Percentiles rank a stretch among this genome's conserved stretches.
These are phyloP conservation scores for Dichotomocladium elegans DNA, from an alignment of 371 early-diverging fungal genomes.

Conservation along the genomic window DNA sequence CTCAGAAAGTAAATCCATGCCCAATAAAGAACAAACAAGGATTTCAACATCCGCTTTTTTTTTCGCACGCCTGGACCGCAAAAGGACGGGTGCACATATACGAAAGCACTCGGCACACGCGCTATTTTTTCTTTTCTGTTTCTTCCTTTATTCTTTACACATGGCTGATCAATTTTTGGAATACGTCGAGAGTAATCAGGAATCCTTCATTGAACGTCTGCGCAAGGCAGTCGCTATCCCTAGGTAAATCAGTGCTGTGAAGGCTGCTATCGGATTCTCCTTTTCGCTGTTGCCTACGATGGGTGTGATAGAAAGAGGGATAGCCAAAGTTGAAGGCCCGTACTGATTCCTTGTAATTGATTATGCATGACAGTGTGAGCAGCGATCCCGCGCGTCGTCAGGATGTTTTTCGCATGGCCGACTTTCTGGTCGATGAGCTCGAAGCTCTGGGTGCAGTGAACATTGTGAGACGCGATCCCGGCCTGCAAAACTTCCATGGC, in stretches of 20 bases:
- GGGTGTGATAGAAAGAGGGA: background rate
- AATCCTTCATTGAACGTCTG: slow-evolving; percentile 78
- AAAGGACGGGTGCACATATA: background rate
- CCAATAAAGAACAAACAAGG: background rate
- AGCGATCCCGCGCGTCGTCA: slow-evolving; percentile 71
- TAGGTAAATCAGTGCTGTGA: slow-evolving; percentile 43
- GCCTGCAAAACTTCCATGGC: slow-evolving; percentile 84
- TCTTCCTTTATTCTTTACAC: background rate
- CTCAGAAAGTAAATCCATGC: background rate
- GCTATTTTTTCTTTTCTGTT: background rate
- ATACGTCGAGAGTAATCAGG: slow-evolving; percentile 78
- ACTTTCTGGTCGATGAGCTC: slow-evolving; percentile 78
- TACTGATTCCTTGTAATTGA: background rate
- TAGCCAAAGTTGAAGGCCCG: background rate
- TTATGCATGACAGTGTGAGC: slow-evolving; percentile 64
- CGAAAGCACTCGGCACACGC: background rate
- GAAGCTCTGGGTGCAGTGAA: slow-evolving; percentile 68
- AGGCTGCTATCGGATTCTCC: no score
- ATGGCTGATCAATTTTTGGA: slow-evolving; percentile 42
- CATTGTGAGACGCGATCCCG: slow-evolving; percentile 69
- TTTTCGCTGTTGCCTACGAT: background rate
- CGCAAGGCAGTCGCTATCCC: slow-evolving; percentile 92
- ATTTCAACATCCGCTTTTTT: background rate
- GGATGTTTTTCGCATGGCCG: slow-evolving; percentile 90
- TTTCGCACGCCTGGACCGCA: background rate